A percentile compares a stretch with the other conserved stretches of the same genome.
phyloP scores from a whole-genome alignment of 1,284 basidiomycete genomes.

The Ganoderma lingzhi region DNA sequence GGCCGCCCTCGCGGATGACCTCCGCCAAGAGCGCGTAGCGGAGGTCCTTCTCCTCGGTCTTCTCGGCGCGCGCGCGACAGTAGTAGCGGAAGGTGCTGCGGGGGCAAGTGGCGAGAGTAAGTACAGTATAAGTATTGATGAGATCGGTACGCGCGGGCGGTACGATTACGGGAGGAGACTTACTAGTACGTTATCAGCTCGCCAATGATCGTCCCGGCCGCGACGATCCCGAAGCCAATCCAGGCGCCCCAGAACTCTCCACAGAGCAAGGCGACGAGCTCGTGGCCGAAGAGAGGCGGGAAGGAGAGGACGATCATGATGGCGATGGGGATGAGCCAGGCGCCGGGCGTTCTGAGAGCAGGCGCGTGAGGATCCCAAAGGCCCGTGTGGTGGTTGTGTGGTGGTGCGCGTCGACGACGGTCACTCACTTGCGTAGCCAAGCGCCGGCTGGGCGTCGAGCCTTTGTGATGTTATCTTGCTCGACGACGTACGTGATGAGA shows the following conservation, averaged over 20 bases:
- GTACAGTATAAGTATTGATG: too few species aligned
- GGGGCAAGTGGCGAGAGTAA: not conserved
- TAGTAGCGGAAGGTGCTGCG: constrained; percentile 70
- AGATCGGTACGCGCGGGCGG: constrained; percentile 4
- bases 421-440: constrained; percentile 54
- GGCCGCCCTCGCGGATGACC: constrained; percentile 82
- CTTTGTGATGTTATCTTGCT: constrained; percentile 61
- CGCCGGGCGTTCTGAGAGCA: constrained; percentile 44
- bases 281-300: constrained; percentile 81
- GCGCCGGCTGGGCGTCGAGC: constrained; percentile 62
- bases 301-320: constrained; percentile 82
- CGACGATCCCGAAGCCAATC: constrained; percentile 72
- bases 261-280: constrained; percentile 76
- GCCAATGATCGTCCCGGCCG: constrained; percentile 70
- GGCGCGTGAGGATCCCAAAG: not conserved
- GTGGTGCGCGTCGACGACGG: too few species aligned
- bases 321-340: constrained; percentile 87
- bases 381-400: not conserved
- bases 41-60: constrained; percentile 74
- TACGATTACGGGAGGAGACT: not conserved
- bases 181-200: constrained; percentile 77
- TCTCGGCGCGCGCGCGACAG: constrained; percentile 68
- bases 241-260: constrained; percentile 79
- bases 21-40: constrained; percentile 80
- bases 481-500: constrained; percentile 61